A percentile compares a stretch with the other conserved stretches of the same genome.
Conservation (phyloP, 106 monocot species). For the Hemerocallis citrina region DNA sequence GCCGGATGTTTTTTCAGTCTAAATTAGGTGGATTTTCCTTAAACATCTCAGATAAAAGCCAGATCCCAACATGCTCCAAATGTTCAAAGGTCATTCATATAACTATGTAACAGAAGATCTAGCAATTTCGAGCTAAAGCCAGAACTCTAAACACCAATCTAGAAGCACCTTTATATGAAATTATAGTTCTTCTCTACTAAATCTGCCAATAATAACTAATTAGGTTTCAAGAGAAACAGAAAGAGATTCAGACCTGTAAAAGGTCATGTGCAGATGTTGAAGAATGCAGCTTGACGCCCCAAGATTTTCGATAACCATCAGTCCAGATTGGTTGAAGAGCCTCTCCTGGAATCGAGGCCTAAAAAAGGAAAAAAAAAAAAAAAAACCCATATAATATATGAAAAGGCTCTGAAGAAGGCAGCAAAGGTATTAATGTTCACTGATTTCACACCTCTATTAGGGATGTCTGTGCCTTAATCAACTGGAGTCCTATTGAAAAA, state of each 20-base stretch:
- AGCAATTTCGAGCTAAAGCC: no score
- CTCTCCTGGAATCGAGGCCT: slow-evolving; percentile 84
- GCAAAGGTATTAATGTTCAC: background rate
- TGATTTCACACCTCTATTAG: slow-evolving; percentile 55
- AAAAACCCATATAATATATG: background rate
- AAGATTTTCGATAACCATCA: slow-evolving; percentile 73
- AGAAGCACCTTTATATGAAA: no score
- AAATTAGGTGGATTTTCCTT: no score
- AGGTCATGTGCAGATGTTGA: slow-evolving; percentile 66
- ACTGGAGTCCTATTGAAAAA: slow-evolving; percentile 37
- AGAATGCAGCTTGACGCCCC: slow-evolving; percentile 73
- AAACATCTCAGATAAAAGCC: no score
- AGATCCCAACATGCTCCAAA: no score
- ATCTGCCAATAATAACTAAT: background rate
- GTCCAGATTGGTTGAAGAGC: slow-evolving; percentile 90
- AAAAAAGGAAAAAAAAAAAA: slow-evolving; percentile 2
- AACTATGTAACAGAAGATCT: no score
- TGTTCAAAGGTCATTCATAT: no score
- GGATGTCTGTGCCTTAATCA: slow-evolving; percentile 64
- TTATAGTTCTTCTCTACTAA: no score
- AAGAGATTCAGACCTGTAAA: slow-evolving; percentile 47
- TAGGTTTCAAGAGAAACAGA: background rate
- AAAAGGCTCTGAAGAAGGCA: background rate
- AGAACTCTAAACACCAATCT: no score
- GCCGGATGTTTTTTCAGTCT: no score